Conservation (phyloP, 2,329 filamentous ascomycete species). For the Colletotrichum sp. region DNA sequence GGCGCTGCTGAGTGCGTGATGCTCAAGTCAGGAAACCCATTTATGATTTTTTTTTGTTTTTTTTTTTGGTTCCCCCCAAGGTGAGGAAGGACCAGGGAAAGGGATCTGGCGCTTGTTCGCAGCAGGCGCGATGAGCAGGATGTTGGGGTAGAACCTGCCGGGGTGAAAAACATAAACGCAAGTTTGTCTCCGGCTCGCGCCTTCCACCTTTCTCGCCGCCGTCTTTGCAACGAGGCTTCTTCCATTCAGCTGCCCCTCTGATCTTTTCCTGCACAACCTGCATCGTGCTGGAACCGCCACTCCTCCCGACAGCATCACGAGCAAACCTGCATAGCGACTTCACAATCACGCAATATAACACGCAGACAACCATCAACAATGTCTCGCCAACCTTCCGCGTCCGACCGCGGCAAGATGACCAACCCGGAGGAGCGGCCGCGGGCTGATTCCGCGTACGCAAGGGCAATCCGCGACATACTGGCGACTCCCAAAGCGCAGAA, state of each 20-base stretch:
- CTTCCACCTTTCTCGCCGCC: not conserved
- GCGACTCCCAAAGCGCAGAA: not conserved
- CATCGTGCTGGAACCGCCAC: not conserved
- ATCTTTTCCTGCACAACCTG: not conserved
- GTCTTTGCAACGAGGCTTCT: not conserved
- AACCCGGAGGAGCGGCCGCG: not conserved
- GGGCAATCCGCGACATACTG: not conserved
- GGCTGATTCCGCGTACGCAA: not conserved
- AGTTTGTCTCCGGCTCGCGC: fast-evolving
- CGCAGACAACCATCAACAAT: not conserved
- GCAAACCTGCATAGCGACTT: not conserved
- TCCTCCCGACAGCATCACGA: not conserved
- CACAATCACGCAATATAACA: not conserved
- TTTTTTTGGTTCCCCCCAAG: too few species aligned
- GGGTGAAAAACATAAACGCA: fast-evolving
- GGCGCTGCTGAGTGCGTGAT: too few species aligned
- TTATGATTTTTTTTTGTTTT: too few species aligned
- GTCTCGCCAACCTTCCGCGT: not conserved
- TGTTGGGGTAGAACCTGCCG: not conserved
- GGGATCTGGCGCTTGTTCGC: not conserved
- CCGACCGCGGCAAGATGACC: not conserved
- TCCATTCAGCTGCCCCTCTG: not conserved
- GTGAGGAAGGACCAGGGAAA: not conserved
- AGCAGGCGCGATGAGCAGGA: not conserved
- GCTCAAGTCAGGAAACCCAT: too few species aligned